phyloP scores from a whole-genome alignment of 768 basidiomycete genomes.

The Epithele typhae region DNA sequence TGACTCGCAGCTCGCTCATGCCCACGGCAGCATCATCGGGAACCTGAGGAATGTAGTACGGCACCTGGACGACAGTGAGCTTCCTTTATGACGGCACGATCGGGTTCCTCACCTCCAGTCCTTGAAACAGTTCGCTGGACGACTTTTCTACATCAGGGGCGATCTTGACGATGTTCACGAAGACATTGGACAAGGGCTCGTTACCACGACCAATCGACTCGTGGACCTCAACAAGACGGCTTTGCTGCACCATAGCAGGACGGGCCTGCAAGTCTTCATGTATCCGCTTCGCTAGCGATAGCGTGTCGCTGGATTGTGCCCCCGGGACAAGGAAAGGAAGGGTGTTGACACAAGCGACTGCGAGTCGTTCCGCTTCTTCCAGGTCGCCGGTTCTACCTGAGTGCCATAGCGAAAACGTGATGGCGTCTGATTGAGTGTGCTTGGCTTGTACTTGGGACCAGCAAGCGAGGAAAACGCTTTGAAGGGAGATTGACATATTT shows the following conservation, averaged over 20 bases:
- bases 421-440: slow-evolving; percentile 22
- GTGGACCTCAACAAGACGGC: slow-evolving; percentile 31
- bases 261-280: slow-evolving; percentile 34
- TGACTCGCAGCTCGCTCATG: slow-evolving; percentile 18
- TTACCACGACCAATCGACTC: slow-evolving; percentile 31
- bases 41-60: slow-evolving; percentile 31
- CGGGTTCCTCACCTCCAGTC: slow-evolving; percentile 29
- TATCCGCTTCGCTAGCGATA: slow-evolving; percentile 30
- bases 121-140: slow-evolving; percentile 21
- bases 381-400: slow-evolving; percentile 32
- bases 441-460: slow-evolving; percentile 39
- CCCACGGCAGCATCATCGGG: slow-evolving; percentile 1
- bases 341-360: slow-evolving; percentile 42
- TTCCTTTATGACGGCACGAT: no score
- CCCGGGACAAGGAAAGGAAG: slow-evolving; percentile 33
- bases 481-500: slow-evolving; percentile 29
- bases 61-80: slow-evolving; percentile 26
- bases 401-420: slow-evolving; percentile 45
- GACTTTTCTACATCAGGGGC: slow-evolving; percentile 22
- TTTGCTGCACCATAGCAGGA: slow-evolving; percentile 39
- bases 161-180: slow-evolving; percentile 39
- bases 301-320: slow-evolving; percentile 7
- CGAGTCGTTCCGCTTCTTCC: slow-evolving; percentile 31
- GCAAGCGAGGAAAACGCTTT: slow-evolving; percentile 38
- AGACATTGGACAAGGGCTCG: slow-evolving; percentile 38